Evolutionary conservation across 495 filamentous ascomycete genomes (phyloP).

Genomic region (Monascus purpureus): DNA sequence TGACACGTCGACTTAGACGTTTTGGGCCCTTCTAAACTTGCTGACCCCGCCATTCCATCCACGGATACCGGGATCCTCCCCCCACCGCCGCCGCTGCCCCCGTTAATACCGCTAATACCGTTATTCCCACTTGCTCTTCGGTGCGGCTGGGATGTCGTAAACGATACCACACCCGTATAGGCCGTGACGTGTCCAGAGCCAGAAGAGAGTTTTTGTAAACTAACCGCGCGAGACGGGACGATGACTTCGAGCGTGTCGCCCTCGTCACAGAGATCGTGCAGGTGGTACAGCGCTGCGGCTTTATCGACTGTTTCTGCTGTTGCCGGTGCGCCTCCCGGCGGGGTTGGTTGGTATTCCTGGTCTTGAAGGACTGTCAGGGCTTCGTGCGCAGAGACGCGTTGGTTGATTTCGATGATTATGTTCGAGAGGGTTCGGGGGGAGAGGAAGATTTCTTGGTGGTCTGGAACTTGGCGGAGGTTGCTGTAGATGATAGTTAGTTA

Average conservation of each 20-base stretch:
- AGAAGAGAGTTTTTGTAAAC: conserved; percentile 18
- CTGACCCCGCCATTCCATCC: conserved; percentile 24
- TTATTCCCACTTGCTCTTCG: not conserved
- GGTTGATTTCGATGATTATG: conserved; percentile 79
- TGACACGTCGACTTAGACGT: conserved; percentile 16
- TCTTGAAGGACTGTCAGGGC: conserved; percentile 17
- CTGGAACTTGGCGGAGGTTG: conserved; percentile 75
- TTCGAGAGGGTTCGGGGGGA: conserved; percentile 60
- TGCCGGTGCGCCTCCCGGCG: conserved; percentile 13
- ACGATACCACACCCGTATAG: conserved; percentile 19
- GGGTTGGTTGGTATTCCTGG: conserved; percentile 10
- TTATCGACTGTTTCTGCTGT: conserved; percentile 37
- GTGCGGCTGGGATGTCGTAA: conserved; percentile 12
- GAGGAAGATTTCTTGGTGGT: conserved; percentile 90
- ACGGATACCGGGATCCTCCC: conserved; percentile 10
- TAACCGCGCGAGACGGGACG: conserved; percentile 19
- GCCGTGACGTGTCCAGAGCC: conserved; percentile 6
- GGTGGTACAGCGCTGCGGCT: conserved; percentile 55
- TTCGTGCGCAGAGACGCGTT: conserved; percentile 41
- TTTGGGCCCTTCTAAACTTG: conserved; percentile 8
- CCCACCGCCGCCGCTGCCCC: not conserved
- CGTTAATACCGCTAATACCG: not conserved
- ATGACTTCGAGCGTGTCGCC: conserved; percentile 43
- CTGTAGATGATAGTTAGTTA: conserved; percentile 26
- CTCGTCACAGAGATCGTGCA: conserved; percentile 60